These are phyloP conservation scores for Coemansia sp. DNA, from an alignment of 192 early-diverging fungal species.

Conservation along the genomic window DNA sequence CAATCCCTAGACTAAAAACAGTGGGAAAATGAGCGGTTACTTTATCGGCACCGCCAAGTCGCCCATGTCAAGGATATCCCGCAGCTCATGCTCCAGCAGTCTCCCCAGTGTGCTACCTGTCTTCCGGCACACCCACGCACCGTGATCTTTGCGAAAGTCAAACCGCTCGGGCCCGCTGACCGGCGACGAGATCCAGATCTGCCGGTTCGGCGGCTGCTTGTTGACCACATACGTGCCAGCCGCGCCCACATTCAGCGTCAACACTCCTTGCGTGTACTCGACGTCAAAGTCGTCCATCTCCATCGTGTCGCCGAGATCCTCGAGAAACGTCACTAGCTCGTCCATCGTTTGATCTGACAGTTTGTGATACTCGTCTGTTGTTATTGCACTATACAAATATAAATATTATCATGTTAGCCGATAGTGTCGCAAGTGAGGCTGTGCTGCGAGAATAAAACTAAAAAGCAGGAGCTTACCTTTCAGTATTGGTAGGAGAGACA, in stretches of 20 bases:
- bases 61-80: slow-evolving; percentile 44
- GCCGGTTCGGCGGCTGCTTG: slow-evolving; percentile 97
- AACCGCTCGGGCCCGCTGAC: slow-evolving; percentile 83
- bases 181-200: slow-evolving; percentile 97
- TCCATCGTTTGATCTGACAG: slow-evolving; percentile 65
- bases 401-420: neutral
- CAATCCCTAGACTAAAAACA: neutral
- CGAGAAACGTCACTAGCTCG: slow-evolving; percentile 67
- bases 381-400: slow-evolving; percentile 47
- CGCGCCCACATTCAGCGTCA: slow-evolving; percentile 79
- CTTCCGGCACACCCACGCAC: slow-evolving; percentile 77
- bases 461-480: neutral
- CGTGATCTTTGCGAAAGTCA: slow-evolving; percentile 62
- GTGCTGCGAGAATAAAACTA: neutral
- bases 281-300: slow-evolving; percentile 75
- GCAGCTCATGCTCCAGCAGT: slow-evolving; percentile 69
- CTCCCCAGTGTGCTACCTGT: slow-evolving; percentile 68
- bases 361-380: slow-evolving; percentile 62
- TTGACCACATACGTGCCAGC: slow-evolving; percentile 93
- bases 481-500: neutral
- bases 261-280: slow-evolving; percentile 81
- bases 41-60: slow-evolving; percentile 53
- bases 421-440: neutral
- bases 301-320: slow-evolving; percentile 70
- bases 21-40: slow-evolving; percentile 8